Conservation (phyloP, 768 basidiomycete genomes). For the Leccinellum luteum region DNA sequence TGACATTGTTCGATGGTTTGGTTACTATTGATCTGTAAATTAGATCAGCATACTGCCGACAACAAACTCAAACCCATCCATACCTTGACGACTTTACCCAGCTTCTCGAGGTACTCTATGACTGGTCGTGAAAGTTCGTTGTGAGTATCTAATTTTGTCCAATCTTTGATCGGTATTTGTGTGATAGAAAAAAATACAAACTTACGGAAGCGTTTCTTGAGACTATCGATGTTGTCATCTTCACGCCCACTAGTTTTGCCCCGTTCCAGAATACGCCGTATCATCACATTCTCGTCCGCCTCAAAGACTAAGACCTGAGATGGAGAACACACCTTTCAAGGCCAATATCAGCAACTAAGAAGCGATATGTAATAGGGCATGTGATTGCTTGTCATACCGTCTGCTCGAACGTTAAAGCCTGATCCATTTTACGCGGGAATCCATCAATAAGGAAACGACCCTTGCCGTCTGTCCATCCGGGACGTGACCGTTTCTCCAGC, state of each 20-base stretch:
- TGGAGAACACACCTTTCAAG: constrained; percentile 70
- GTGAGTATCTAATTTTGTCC: constrained; percentile 62
- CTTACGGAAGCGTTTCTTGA: constrained; percentile 94
- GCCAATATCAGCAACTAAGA: background rate
- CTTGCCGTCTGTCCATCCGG: constrained; percentile 65
- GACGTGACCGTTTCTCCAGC: constrained; percentile 42
- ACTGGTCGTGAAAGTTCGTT: constrained; percentile 90
- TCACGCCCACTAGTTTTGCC: constrained; percentile 93
- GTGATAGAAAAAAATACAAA: constrained; percentile 5
- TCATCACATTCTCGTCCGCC: constrained; percentile 87
- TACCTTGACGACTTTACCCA: constrained; percentile 79
- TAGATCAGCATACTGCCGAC: background rate
- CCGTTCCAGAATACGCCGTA: constrained; percentile 79
- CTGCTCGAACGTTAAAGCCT: constrained; percentile 88
- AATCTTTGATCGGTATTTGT: background rate
- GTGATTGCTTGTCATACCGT: constrained; percentile 47
- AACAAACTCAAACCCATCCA: background rate
- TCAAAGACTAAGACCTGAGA: constrained; percentile 81
- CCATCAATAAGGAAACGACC: constrained; percentile 96
- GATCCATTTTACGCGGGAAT: constrained; percentile 98
- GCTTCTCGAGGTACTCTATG: constrained; percentile 70
- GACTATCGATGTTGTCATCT: constrained; percentile 91
- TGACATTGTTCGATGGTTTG: constrained; percentile 72
- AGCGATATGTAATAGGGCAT: background rate
- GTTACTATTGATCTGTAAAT: constrained; percentile 62